A percentile compares a stretch with the other conserved stretches of the same genome.
phyloP scores from a whole-genome alignment of 2,329 filamentous ascomycete genomes.

The Zasmidium cellare region DNA sequence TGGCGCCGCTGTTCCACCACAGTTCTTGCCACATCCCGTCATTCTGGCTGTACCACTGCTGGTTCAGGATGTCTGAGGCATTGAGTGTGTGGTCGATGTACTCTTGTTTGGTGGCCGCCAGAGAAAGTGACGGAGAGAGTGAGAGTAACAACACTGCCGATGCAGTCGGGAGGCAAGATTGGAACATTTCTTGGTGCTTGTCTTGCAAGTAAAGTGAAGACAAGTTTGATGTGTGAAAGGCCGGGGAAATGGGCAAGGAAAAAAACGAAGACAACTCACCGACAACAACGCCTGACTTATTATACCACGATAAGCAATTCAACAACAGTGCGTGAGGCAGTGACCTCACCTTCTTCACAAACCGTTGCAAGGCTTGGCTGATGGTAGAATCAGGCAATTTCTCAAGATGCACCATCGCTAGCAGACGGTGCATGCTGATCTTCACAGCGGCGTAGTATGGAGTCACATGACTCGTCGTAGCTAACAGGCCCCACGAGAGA shows the following conservation, averaged over 20 bases:
- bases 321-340: neutral
- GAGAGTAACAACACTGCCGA: neutral
- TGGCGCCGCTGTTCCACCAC: constrained; percentile 77
- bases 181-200: neutral
- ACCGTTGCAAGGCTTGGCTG: neutral
- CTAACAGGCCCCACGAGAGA: too few species aligned
- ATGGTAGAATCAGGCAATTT: neutral
- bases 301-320: neutral
- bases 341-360: neutral
- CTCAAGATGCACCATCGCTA: neutral
- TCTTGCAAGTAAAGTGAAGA: too few species aligned
- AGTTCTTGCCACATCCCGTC: constrained; percentile 38
- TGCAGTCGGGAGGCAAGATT: neutral
- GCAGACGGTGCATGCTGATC: neutral
- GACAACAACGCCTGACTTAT: too few species aligned
- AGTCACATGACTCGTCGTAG: too few species aligned
- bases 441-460: neutral
- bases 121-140: neutral
- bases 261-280: too few species aligned
- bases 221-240: too few species aligned
- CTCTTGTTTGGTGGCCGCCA: constrained; percentile 7
- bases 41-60: constrained; percentile 12
- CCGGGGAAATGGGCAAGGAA: too few species aligned
- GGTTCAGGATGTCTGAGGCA: constrained; percentile 15
- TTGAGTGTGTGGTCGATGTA: constrained; percentile 11